phyloP scores from a whole-genome alignment of 192 early-diverging fungal species.

The Mortierella alpina region DNA sequence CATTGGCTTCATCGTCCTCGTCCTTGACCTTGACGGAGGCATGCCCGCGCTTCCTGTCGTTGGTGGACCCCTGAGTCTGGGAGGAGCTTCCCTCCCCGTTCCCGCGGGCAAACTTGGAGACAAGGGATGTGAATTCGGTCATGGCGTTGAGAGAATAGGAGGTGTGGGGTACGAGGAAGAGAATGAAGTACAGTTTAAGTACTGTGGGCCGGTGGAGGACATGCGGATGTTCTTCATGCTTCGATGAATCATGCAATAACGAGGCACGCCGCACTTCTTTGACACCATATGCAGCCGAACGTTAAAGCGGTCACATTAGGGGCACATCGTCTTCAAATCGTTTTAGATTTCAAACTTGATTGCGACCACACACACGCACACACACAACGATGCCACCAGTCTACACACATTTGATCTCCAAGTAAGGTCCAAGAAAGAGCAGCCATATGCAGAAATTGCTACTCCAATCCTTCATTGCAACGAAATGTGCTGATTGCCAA shows the following conservation, averaged over 20 bases:
- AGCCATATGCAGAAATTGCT: too few relatives aligned
- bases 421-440: constrained; percentile 10
- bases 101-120: constrained; percentile 39
- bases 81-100: constrained; percentile 7
- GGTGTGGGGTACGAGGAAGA: not conserved
- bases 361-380: not conserved
- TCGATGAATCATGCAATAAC: not conserved
- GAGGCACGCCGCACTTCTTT: too few relatives aligned
- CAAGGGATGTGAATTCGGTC: constrained; percentile 20
- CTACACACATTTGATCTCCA: constrained; percentile 47
- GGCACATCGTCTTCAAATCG: too few relatives aligned
- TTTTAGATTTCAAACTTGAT: not conserved
- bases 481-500: not conserved
- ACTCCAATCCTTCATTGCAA: not conserved
- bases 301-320: not conserved
- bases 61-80: not conserved
- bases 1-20: not conserved
- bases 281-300: not conserved
- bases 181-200: not conserved
- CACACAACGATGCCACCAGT: constrained; percentile 18
- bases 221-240: too few relatives aligned
- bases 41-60: constrained; percentile 23
- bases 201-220: too few relatives aligned
- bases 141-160: constrained; percentile 2
- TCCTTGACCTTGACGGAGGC: not conserved